These are phyloP conservation scores for Euphorbia schlechtendalii DNA, from an alignment of 441 rosid genomes.

Conservation along the genomic window DNA sequence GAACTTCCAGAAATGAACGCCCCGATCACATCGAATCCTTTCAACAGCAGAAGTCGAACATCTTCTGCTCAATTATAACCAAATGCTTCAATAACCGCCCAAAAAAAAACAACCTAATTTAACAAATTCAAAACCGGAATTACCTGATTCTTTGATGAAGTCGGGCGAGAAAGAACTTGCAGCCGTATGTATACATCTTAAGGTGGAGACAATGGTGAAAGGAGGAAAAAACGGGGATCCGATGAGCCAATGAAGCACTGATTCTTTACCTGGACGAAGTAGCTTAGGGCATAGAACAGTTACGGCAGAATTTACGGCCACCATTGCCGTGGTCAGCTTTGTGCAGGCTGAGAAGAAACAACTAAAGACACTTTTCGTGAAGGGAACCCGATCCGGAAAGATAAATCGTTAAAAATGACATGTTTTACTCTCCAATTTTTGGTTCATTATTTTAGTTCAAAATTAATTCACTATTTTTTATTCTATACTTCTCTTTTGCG, in stretches of 20 bases:
- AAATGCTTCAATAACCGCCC: background rate
- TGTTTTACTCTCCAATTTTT: too few species aligned
- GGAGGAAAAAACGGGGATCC: conserved; percentile 74
- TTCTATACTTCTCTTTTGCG: too few species aligned
- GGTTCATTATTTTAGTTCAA: too few species aligned
- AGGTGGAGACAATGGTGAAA: conserved; percentile 64
- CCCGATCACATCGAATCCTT: conserved; percentile 77
- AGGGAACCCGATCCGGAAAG: too few species aligned
- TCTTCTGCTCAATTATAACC: conserved; percentile 45
- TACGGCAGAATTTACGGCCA: conserved; percentile 25
- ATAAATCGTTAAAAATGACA: too few species aligned
- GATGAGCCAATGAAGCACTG: conserved; percentile 76
- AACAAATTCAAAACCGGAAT: background rate
- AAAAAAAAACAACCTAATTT: background rate
- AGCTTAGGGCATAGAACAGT: conserved; percentile 55
- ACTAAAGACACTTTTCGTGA: background rate
- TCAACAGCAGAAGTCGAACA: conserved; percentile 48
- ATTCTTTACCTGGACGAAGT: conserved; percentile 31
- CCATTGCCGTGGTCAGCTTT: conserved; percentile 28
- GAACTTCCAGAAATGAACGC: conserved; percentile 44
- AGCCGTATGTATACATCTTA: conserved; percentile 51
- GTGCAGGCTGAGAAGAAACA: background rate
- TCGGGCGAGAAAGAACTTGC: conserved; percentile 36
- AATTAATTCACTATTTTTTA: too few species aligned
- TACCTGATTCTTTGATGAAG: conserved; percentile 68